A percentile compares a stretch with the other conserved stretches of the same genome.
These are phyloP conservation scores for Aureobasidium sp. DNA, from an alignment of 2,329 filamentous ascomycete species.

Conservation along the genomic window DNA sequence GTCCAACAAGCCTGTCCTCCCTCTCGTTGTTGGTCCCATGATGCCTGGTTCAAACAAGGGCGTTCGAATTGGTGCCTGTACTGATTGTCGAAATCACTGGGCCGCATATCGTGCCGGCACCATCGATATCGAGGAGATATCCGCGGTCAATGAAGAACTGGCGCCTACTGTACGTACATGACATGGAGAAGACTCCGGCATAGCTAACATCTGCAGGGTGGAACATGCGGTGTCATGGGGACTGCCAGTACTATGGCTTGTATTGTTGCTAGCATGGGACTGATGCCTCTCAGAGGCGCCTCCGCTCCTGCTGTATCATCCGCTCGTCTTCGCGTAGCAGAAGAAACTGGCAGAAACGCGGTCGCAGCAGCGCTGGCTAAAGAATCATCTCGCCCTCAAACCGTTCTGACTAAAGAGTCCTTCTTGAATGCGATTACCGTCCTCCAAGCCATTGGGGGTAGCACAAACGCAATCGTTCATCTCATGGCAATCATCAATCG, in stretches of 20 bases:
- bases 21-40: conserved; percentile 65
- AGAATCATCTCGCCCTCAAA: conserved; percentile 31
- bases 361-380: conserved; percentile 32
- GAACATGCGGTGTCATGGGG: conserved; percentile 49
- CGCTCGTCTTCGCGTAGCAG: conserved; percentile 42
- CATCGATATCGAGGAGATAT: conserved; percentile 64
- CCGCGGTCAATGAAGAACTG: conserved; percentile 61
- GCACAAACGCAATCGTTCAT: conserved; percentile 36
- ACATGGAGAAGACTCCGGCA: neutral
- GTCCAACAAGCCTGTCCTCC: conserved; percentile 62
- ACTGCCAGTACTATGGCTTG: conserved; percentile 51
- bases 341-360: conserved; percentile 43
- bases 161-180: conserved; percentile 53
- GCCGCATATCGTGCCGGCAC: conserved; percentile 56
- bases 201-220: conserved; percentile 22
- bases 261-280: conserved; percentile 41
- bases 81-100: conserved; percentile 68
- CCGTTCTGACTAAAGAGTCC: conserved; percentile 37
- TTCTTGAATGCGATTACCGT: conserved; percentile 40
- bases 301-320: conserved; percentile 47
- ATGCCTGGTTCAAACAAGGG: conserved; percentile 61
- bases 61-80: conserved; percentile 60
- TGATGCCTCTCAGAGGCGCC: conserved; percentile 45
- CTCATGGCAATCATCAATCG: conserved; percentile 40
- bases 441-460: conserved; percentile 36